Percentiles rank a stretch among this genome's conserved stretches.
These are phyloP conservation scores for Rhodotorula diobovata DNA, from an alignment of 768 basidiomycete genomes.

Conservation along the genomic window DNA sequence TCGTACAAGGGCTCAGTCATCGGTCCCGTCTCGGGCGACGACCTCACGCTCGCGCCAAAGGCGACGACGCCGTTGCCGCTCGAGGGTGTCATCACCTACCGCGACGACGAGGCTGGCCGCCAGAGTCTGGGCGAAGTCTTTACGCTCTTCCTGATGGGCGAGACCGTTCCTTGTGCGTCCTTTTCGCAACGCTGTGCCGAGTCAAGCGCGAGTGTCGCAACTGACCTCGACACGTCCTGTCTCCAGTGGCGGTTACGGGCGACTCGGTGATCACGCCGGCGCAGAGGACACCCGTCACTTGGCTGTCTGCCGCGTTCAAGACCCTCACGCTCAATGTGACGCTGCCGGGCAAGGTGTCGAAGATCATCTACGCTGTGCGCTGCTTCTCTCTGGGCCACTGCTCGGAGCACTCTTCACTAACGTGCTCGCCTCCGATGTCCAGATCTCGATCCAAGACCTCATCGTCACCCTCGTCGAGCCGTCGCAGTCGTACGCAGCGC, in stretches of 20 bases:
- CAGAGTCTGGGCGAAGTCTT: conserved; percentile 61
- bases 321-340: conserved; percentile 58
- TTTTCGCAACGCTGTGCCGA: no score
- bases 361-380: conserved; percentile 45
- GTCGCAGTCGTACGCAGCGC: conserved; percentile 54
- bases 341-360: conserved; percentile 57
- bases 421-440: background rate
- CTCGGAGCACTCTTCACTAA: background rate
- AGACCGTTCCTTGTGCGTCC: conserved; percentile 48
- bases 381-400: no score
- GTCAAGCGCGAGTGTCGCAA: no score
- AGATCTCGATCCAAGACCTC: conserved; percentile 59
- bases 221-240: background rate
- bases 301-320: conserved; percentile 67
- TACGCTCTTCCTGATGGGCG: conserved; percentile 60
- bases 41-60: conserved; percentile 56
- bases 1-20: conserved; percentile 54
- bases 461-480: conserved; percentile 55
- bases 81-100: conserved; percentile 39
- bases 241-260: conserved; percentile 46
- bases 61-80: conserved; percentile 56
- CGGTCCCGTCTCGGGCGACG: conserved; percentile 57
- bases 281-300: conserved; percentile 50
- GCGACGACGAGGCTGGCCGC: conserved; percentile 43
- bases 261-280: conserved; percentile 61